These are phyloP conservation scores for Hericium coralloides DNA, from an alignment of 768 basidiomycete species.

Conservation along the genomic window DNA sequence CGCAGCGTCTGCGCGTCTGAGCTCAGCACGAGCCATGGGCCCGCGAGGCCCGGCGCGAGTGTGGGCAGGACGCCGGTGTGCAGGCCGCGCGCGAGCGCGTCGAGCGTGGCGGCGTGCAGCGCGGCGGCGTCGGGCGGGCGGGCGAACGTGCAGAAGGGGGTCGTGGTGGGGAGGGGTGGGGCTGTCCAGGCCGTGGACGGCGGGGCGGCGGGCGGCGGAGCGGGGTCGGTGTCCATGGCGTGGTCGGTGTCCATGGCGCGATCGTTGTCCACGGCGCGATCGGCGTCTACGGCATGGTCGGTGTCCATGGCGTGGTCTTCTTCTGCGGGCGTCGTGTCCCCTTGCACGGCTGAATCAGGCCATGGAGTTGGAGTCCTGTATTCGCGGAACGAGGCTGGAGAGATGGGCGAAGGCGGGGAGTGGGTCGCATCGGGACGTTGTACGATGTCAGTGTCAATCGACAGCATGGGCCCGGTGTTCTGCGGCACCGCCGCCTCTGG, in stretches of 20 bases:
- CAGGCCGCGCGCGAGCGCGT: background rate
- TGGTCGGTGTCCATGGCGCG: too few relatives aligned
- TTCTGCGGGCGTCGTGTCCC: too few relatives aligned
- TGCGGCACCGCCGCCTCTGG: too few relatives aligned
- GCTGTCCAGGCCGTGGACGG: background rate
- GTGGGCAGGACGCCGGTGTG: background rate
- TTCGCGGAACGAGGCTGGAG: too few relatives aligned
- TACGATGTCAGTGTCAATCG: too few relatives aligned
- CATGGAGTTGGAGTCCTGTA: too few relatives aligned
- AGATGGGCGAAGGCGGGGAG: too few relatives aligned
- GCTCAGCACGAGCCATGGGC: background rate
- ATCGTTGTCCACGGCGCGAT: too few relatives aligned
- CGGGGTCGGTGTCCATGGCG: background rate
- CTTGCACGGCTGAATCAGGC: too few relatives aligned
- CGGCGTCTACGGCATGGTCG: too few relatives aligned
- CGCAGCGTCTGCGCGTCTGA: background rate
- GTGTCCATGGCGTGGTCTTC: background rate
- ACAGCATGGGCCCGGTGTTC: too few relatives aligned
- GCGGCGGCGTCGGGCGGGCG: background rate
- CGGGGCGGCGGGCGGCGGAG: background rate
- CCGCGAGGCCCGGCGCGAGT: background rate
- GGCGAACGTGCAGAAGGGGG: background rate
- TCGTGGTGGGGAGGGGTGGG: background rate
- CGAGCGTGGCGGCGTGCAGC: background rate
- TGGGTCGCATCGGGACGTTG: too few relatives aligned